Evolutionary conservation across 345 rosid species (phyloP).

Genomic region (Rhodamnia rubescens): DNA sequence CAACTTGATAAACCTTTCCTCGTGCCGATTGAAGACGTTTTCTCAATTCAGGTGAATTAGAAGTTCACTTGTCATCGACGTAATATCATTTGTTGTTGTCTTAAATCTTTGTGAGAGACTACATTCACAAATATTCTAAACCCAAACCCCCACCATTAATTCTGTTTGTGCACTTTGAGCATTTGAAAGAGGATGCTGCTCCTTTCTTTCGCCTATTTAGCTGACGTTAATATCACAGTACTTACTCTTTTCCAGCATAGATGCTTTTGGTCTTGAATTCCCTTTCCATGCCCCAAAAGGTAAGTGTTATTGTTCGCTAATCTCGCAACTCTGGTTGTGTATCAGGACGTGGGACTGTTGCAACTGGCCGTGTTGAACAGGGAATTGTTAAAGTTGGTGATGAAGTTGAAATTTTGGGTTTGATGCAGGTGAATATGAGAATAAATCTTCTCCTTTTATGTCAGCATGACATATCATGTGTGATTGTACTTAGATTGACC

Average conservation of each 20-base stretch:
- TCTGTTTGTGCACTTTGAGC: neutral
- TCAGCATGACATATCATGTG: neutral
- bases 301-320: neutral
- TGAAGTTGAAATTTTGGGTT: constrained; percentile 95
- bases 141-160: neutral
- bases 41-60: constrained; percentile 68
- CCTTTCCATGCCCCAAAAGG: neutral
- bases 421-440: constrained; percentile 34
- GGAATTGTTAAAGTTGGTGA: constrained; percentile 95
- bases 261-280: neutral
- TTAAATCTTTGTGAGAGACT: neutral
- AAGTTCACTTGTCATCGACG: neutral
- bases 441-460: neutral
- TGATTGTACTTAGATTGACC: neutral
- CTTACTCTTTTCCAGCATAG: neutral
- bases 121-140: neutral
- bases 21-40: constrained; percentile 98
- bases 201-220: neutral
- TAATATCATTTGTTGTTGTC: neutral
- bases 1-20: constrained; percentile 93
- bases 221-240: neutral
- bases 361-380: constrained; percentile 96
- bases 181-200: neutral
- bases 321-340: neutral
- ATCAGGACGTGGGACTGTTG: constrained; percentile 97